phyloP scores from a whole-genome alignment of 2,329 filamentous ascomycete genomes.

The Pseudofabraea citricarpa region DNA sequence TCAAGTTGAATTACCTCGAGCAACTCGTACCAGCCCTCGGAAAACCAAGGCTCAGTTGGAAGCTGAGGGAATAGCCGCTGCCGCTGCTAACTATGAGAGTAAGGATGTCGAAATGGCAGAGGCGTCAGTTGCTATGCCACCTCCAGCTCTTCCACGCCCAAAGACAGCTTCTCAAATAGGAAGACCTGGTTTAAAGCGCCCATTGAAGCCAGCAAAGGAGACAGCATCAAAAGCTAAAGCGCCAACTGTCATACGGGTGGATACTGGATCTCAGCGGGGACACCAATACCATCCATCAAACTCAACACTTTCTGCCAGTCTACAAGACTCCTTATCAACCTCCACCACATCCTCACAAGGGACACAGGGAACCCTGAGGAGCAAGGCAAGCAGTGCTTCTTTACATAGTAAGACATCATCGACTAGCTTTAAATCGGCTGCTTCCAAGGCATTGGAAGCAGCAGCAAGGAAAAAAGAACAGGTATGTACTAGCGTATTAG shows the following conservation, averaged over 20 bases:
- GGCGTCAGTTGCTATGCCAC: constrained; percentile 49
- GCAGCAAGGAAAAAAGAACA: constrained; percentile 80
- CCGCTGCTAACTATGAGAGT: constrained; percentile 29
- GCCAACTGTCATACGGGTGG: constrained; percentile 69
- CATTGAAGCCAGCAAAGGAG: constrained; percentile 59
- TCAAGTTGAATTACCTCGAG: constrained; percentile 34
- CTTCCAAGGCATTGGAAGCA: constrained; percentile 65
- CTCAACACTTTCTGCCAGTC: constrained; percentile 49
- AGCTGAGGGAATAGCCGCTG: constrained; percentile 25
- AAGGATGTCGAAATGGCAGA: constrained; percentile 53
- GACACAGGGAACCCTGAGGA: constrained; percentile 43
- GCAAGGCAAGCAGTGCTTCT: constrained; percentile 56
- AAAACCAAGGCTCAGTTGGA: constrained; percentile 36
- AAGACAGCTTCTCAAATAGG: constrained; percentile 35
- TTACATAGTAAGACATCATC: constrained; percentile 33
- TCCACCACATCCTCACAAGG: constrained; percentile 40
- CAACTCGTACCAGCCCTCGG: constrained; percentile 47
- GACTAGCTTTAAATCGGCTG: constrained; percentile 62
- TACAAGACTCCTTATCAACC: constrained; percentile 49
- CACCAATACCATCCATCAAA: constrained; percentile 58
- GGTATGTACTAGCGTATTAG: constrained; percentile 24
- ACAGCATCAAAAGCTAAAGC: constrained; percentile 53
- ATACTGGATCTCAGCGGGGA: constrained; percentile 60
- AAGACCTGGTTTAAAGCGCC: constrained; percentile 51
- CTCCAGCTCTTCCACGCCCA: constrained; percentile 53